A percentile compares a stretch with the other conserved stretches of the same genome.
phyloP scores from a whole-genome alignment of 495 filamentous ascomycete species.

The Echria macrotheca region DNA sequence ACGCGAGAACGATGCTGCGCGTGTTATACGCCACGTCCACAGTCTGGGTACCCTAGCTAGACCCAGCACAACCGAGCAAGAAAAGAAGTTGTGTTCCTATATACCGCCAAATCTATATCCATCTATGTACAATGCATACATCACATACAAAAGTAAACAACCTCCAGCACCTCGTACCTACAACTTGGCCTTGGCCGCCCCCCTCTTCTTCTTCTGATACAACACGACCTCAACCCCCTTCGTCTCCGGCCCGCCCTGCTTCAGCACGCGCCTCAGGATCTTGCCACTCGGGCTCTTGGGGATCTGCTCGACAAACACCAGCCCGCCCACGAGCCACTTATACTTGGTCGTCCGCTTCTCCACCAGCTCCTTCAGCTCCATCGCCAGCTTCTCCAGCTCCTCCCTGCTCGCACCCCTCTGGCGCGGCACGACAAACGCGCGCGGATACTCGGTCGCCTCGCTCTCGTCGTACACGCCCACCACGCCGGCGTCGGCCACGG shows the following conservation, averaged over 20 bases:
- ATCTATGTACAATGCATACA: too few species aligned
- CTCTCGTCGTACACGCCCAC: conserved; percentile 60
- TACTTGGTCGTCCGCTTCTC: conserved; percentile 56
- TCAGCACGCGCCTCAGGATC: conserved; percentile 56
- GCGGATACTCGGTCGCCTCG: conserved; percentile 36
- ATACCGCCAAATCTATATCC: too few species aligned
- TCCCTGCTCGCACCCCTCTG: conserved; percentile 43
- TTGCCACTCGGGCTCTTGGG: conserved; percentile 67
- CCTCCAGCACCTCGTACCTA: neutral
- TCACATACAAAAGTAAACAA: too few species aligned
- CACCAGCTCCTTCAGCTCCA: conserved; percentile 41
- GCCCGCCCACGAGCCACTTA: conserved; percentile 61
- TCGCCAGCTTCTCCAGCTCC: conserved; percentile 44
- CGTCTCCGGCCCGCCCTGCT: conserved; percentile 15
- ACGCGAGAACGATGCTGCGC: too few species aligned
- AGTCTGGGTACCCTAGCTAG: too few species aligned
- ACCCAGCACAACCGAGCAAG: too few species aligned
- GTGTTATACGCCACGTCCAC: too few species aligned
- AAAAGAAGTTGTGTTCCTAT: too few species aligned
- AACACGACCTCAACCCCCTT: conserved; percentile 22
- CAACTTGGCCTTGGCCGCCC: conserved; percentile 16
- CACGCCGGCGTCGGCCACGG: conserved; percentile 60
- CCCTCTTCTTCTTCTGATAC: conserved; percentile 26
- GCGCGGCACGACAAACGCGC: conserved; percentile 24
- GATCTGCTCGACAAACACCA: conserved; percentile 57